These are phyloP conservation scores for Yarrowia osloensis DNA, from an alignment of 805 yeast species.

Conservation along the genomic window DNA sequence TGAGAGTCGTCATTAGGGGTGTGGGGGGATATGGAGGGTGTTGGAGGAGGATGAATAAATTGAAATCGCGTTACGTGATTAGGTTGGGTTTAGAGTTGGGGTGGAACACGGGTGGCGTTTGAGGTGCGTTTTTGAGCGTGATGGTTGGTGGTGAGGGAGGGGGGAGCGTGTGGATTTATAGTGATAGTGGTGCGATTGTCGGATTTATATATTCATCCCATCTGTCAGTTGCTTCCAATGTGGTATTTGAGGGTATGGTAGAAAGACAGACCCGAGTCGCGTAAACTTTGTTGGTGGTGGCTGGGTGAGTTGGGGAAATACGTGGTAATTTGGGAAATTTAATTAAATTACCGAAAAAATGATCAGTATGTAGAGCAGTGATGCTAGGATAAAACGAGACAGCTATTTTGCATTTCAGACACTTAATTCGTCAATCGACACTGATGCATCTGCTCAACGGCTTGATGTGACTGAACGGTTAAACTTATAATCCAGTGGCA, in stretches of 20 bases:
- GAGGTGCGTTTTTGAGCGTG: not conserved
- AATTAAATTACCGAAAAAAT: too few species aligned
- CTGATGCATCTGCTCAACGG: too few species aligned
- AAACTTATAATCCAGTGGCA: too few species aligned
- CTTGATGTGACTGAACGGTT: too few species aligned
- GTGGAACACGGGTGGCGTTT: not conserved
- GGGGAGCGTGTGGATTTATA: too few species aligned
- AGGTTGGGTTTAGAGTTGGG: not conserved
- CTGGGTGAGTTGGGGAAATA: too few species aligned
- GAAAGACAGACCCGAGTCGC: not conserved
- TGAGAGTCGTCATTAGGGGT: slow-evolving; percentile 11
- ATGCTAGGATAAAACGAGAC: too few species aligned
- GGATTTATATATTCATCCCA: not conserved
- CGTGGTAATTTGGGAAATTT: not conserved
- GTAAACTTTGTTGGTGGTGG: not conserved
- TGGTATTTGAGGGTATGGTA: not conserved
- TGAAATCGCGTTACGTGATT: slow-evolving; percentile 21
- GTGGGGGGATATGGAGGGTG: not conserved
- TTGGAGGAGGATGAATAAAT: not conserved
- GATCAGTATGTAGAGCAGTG: too few species aligned
- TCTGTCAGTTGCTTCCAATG: not conserved
- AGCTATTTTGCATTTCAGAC: too few species aligned
- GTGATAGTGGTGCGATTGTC: too few species aligned
- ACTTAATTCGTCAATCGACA: too few species aligned
- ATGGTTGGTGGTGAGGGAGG: not conserved